Percentiles rank a stretch among this genome's conserved stretches.
Evolutionary conservation across 31 red algal genomes (phyloP).

Genomic region (Bonnemaisonia californica): DNA sequence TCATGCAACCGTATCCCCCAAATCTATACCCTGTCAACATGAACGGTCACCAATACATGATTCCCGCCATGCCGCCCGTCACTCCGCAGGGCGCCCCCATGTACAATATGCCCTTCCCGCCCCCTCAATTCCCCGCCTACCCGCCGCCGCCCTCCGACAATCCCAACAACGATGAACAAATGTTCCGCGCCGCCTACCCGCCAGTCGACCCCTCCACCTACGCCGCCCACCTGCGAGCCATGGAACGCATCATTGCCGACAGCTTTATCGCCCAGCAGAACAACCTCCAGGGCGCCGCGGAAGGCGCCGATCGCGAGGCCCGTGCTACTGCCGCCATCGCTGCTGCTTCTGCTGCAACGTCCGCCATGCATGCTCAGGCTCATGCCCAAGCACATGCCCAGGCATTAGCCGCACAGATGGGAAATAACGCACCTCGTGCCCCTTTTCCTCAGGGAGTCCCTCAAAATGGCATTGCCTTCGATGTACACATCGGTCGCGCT

Average conservation of each 20-base stretch:
- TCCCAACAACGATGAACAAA: not conserved
- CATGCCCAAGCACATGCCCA: not conserved
- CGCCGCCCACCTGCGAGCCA: conserved; percentile 26
- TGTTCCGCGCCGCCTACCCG: not conserved
- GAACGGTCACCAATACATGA: not conserved
- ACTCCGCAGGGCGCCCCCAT: not conserved
- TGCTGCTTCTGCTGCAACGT: conserved; percentile 16
- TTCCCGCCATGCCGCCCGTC: not conserved
- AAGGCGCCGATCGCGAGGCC: not conserved
- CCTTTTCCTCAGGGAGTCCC: not conserved
- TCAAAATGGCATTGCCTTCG: not conserved
- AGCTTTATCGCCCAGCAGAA: not conserved
- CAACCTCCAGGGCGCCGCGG: conserved; percentile 4
- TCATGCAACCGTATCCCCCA: not conserved
- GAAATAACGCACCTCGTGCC: not conserved
- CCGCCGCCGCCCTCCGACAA: not conserved
- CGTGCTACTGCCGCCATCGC: conserved; percentile 2
- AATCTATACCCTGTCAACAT: not conserved
- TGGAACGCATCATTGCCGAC: conserved; percentile 14
- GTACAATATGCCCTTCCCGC: not conserved
- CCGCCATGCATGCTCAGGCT: not conserved
- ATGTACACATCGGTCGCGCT: not conserved
- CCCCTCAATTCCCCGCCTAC: not conserved
- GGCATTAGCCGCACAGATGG: not conserved
- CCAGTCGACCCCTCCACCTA: conserved; percentile 4